phyloP scores from a whole-genome alignment of 2,329 filamentous ascomycete genomes.

The Metarhizium album region DNA sequence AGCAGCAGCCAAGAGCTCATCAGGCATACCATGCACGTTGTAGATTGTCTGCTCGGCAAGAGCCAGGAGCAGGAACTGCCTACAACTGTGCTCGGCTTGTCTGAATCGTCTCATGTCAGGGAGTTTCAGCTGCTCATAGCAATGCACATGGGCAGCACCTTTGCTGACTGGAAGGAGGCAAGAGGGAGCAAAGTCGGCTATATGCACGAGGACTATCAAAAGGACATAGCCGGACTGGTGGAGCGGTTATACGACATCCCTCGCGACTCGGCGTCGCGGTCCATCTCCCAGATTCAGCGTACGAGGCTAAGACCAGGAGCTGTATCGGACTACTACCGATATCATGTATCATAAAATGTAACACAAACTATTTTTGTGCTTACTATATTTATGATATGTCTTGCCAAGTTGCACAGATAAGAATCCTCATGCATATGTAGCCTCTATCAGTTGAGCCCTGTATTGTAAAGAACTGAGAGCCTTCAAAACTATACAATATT shows the following conservation, averaged over 20 bases:
- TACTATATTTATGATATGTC: no score
- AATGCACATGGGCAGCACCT: background rate
- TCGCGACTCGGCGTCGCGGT: no score
- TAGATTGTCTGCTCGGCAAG: background rate
- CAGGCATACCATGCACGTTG: background rate
- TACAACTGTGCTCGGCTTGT: background rate
- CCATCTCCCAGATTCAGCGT: no score
- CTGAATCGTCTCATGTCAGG: background rate
- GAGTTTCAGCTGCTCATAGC: background rate
- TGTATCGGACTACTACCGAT: no score
- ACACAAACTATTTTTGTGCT: no score
- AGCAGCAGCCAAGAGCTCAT: background rate
- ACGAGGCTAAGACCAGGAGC: no score
- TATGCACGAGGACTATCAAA: background rate
- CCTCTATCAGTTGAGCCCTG: no score
- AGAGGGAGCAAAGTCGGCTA: background rate
- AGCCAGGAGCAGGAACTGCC: background rate
- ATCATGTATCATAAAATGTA: no score
- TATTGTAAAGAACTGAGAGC: no score
- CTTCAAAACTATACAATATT: no score
- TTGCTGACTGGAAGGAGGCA: background rate
- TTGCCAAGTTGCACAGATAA: no score
- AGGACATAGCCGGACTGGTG: background rate
- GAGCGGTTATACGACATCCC: background rate
- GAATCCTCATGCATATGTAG: no score